A percentile compares a stretch with the other conserved stretches of the same genome.
phyloP scores from a whole-genome alignment of 2,329 filamentous ascomycete genomes.

The Chrysoporthe cubensis region DNA sequence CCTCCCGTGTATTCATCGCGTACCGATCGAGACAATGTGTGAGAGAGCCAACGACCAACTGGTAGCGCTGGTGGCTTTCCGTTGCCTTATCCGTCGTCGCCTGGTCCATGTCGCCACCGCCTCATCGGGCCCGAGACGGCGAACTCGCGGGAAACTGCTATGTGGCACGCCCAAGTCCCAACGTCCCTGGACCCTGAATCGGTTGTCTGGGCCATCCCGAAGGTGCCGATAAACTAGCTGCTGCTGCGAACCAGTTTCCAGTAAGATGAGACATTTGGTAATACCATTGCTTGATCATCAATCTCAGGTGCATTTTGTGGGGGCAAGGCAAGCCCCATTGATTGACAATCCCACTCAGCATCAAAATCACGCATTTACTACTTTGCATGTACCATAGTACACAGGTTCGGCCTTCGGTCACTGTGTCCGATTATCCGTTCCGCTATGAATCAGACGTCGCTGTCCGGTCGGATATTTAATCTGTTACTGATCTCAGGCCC shows the following conservation, averaged over 20 bases:
- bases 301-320: constrained; percentile 11
- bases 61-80: neutral
- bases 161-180: neutral
- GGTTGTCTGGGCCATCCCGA: constrained; percentile 3
- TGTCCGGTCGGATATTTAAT: constrained; percentile 21
- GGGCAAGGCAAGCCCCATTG: constrained; percentile 9
- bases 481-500: constrained; percentile 6
- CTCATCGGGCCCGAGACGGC: constrained; percentile 9
- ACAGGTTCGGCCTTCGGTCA: constrained; percentile 21
- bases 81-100: too few species aligned
- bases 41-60: neutral
- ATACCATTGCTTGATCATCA: constrained; percentile 15
- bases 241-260: constrained; percentile 6
- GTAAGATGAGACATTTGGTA: constrained; percentile 18
- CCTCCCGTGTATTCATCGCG: neutral
- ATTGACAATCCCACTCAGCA: constrained; percentile 13
- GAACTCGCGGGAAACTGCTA: constrained; percentile 1
- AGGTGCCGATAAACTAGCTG: constrained; percentile 3
- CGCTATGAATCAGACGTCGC: constrained; percentile 15
- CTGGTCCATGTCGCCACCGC: neutral
- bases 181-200: constrained; percentile 16
- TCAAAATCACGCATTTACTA: constrained; percentile 25
- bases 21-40: neutral
- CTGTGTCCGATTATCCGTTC: constrained; percentile 5
- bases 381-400: constrained; percentile 4